phyloP scores from a whole-genome alignment of 2,329 filamentous ascomycete genomes.

The Colletotrichum cuscutae region DNA sequence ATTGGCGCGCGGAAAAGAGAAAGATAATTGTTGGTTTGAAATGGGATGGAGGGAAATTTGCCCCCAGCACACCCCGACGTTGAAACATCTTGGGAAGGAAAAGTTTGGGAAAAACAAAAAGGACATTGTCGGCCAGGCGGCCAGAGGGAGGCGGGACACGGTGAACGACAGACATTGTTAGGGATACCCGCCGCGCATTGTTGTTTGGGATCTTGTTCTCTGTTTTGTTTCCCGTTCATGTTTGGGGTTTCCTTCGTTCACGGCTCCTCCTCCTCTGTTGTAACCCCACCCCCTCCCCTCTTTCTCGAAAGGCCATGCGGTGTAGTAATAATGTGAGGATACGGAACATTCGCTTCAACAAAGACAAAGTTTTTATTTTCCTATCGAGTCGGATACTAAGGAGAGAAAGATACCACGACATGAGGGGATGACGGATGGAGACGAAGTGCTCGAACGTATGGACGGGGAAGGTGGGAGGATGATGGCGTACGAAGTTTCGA shows the following conservation, averaged over 20 bases:
- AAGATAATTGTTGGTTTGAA: conserved; percentile 16
- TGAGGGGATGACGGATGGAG: background rate
- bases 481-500: background rate
- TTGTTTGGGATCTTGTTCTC: background rate
- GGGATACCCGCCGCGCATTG: conserved; percentile 33
- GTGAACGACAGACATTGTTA: conserved; percentile 29
- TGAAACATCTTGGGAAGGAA: conserved; percentile 24
- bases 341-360: conserved; percentile 33
- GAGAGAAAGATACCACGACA: background rate
- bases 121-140: background rate
- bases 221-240: conserved; percentile 35
- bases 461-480: background rate
- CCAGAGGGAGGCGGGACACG: background rate
- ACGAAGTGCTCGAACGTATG: background rate
- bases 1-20: conserved; percentile 21
- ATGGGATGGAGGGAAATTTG: background rate
- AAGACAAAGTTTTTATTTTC: conserved; percentile 7
- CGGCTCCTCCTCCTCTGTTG: conserved; percentile 27
- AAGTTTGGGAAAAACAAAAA: conserved; percentile 16
- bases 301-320: conserved; percentile 21
- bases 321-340: conserved; percentile 29
- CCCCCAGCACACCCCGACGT: background rate
- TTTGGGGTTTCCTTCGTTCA: conserved; percentile 7
- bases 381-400: background rate
- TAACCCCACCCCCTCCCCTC: conserved; percentile 14